These are phyloP conservation scores for Talaromyces amestolkiae DNA, from an alignment of 2,329 filamentous ascomycete species.

Conservation along the genomic window DNA sequence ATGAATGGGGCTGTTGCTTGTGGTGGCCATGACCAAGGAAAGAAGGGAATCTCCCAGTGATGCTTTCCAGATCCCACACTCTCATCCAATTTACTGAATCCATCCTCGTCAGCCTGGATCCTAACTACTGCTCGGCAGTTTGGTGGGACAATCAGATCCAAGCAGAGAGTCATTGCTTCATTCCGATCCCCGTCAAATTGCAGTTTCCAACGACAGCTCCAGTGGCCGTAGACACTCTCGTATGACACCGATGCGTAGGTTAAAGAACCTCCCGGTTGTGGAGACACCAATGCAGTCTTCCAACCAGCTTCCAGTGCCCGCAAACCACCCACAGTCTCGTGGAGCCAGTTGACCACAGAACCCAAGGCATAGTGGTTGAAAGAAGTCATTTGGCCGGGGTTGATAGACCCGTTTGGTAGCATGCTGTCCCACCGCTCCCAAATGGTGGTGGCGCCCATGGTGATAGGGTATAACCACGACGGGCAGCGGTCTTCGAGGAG, in stretches of 20 bases:
- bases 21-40: background rate
- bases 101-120: background rate
- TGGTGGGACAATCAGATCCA: background rate
- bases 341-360: conserved; percentile 40
- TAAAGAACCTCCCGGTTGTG: background rate
- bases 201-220: background rate
- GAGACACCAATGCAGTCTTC: conserved; percentile 22
- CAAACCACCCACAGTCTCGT: conserved; percentile 36
- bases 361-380: conserved; percentile 47
- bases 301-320: conserved; percentile 31
- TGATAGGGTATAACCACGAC: conserved; percentile 42
- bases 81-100: background rate
- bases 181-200: background rate
- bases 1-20: background rate
- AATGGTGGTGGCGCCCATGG: conserved; percentile 43
- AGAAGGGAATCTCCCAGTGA: background rate
- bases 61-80: background rate
- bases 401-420: conserved; percentile 38
- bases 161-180: background rate
- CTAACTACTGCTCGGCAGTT: background rate
- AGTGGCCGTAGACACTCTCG: background rate
- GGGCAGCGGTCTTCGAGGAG: conserved; percentile 37
- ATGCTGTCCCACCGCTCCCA: conserved; percentile 49
- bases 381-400: conserved; percentile 43
- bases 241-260: background rate